These are phyloP conservation scores for Heterobasidion irregulare DNA, from an alignment of 1,284 basidiomycete species.

Conservation along the genomic window DNA sequence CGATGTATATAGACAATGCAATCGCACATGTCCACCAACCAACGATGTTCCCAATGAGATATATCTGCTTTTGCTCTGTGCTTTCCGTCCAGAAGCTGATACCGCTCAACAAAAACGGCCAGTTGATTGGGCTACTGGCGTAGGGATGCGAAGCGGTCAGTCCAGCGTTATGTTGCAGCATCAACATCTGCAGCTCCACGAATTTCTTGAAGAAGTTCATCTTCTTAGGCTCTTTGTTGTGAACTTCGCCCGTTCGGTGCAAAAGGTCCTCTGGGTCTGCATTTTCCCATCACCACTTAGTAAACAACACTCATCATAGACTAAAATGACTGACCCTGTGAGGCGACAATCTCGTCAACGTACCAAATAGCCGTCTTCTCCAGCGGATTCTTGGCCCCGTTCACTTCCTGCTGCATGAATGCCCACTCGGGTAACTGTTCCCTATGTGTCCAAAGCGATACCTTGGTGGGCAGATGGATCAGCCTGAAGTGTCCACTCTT, in stretches of 20 bases:
- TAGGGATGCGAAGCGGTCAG: conserved; percentile 95
- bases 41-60: conserved; percentile 90
- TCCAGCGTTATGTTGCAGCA: conserved; percentile 97
- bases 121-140: conserved; percentile 89
- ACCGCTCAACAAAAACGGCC: conserved; percentile 94
- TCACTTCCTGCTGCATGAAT: conserved; percentile 95
- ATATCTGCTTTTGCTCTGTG: conserved; percentile 85
- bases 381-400: conserved; percentile 89
- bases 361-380: conserved; percentile 88
- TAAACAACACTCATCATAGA: background rate
- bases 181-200: conserved; percentile 85
- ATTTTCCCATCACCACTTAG: background rate
- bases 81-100: conserved; percentile 98
- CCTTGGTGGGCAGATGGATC: conserved; percentile 84
- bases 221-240: conserved; percentile 64
- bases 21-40: conserved; percentile 95
- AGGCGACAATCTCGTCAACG: conserved; percentile 74
- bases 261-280: conserved; percentile 50
- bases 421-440: conserved; percentile 92
- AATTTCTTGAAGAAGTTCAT: conserved; percentile 96
- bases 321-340: conserved; percentile 46
- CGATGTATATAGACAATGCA: conserved; percentile 80
- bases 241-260: conserved; percentile 41
- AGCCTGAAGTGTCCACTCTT: conserved; percentile 89
- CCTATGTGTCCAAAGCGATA: conserved; percentile 89